Evolutionary conservation across 2,329 filamentous ascomycete genomes (phyloP).

Genomic region (Colletotrichum musicola): DNA sequence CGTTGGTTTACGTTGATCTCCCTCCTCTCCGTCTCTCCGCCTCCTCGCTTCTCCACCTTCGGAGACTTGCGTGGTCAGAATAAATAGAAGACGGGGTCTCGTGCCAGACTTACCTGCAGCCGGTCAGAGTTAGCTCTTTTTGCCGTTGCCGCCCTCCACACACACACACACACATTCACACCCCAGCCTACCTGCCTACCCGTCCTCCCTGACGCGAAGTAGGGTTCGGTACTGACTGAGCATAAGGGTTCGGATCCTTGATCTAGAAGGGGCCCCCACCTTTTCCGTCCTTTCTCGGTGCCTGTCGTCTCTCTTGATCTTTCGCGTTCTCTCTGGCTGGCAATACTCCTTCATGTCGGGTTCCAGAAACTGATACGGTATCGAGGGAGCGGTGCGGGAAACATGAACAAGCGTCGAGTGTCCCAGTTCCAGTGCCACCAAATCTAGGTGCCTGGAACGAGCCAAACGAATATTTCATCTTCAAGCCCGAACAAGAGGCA

Average conservation of each 20-base stretch:
- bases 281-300: background rate
- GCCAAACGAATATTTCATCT: background rate
- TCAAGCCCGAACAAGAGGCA: background rate
- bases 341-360: conserved; percentile 6
- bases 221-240: background rate
- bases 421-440: background rate
- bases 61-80: conserved; percentile 5
- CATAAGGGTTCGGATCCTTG: conserved; percentile 9
- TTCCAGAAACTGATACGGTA: background rate
- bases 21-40: conserved; percentile 22
- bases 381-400: conserved; percentile 14
- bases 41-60: conserved; percentile 10
- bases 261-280: background rate
- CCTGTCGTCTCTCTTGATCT: background rate
- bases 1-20: conserved; percentile 32
- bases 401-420: conserved; percentile 16
- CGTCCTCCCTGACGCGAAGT: background rate
- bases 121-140: conserved; percentile 12
- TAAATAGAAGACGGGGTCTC: conserved; percentile 30
- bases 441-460: background rate
- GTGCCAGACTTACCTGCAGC: conserved; percentile 18
- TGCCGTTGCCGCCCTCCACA: conserved; percentile 19
- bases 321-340: background rate
- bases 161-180: conserved; percentile 2
- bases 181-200: conserved; percentile 12